phyloP scores from a whole-genome alignment of 2,329 filamentous ascomycete species.

The Penicillium polonicum region DNA sequence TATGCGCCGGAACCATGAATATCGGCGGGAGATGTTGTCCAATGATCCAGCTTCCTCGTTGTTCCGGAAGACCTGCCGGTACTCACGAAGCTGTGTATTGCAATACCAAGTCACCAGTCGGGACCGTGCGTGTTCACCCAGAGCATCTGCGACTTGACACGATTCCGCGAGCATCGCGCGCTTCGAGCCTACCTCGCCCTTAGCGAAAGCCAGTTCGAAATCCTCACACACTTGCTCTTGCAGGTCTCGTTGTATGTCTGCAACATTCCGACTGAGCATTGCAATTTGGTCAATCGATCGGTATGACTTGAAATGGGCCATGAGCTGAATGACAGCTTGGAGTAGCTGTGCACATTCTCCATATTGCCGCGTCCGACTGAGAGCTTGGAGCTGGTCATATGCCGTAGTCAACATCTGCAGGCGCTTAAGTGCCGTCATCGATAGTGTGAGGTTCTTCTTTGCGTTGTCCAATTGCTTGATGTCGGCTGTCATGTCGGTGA shows the following conservation, averaged over 20 bases:
- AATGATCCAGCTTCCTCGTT: slow-evolving; percentile 95
- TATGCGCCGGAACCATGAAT: slow-evolving; percentile 95
- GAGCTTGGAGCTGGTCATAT: slow-evolving; percentile 88
- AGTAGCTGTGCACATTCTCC: slow-evolving; percentile 90
- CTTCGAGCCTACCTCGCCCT: slow-evolving; percentile 72
- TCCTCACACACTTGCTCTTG: slow-evolving; percentile 98
- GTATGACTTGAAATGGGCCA: slow-evolving; percentile 98
- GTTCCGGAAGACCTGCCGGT: slow-evolving; percentile 89
- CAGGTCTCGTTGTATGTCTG: slow-evolving; percentile 87
- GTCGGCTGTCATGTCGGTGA: slow-evolving; percentile 97
- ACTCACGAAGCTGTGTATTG: slow-evolving; percentile 93
- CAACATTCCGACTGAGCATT: slow-evolving; percentile 84
- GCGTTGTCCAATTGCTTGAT: slow-evolving; percentile 97
- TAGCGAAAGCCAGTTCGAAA: slow-evolving; percentile 92
- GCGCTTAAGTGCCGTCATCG: slow-evolving; percentile 95
- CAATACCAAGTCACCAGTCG: slow-evolving; percentile 94
- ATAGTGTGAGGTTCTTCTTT: slow-evolving; percentile 92
- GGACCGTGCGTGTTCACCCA: slow-evolving; percentile 81
- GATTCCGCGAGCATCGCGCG: slow-evolving; percentile 76
- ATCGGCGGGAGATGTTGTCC: slow-evolving; percentile 93
- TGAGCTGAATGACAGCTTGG: slow-evolving; percentile 93
- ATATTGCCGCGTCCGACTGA: slow-evolving; percentile 86
- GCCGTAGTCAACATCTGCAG: slow-evolving; percentile 98
- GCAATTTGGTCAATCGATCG: slow-evolving; percentile 98
- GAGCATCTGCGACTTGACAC: slow-evolving; percentile 89